Base-by-base conservation (phyloP, 2,329 filamentous ascomycete genomes). In the Apiospora rasikravindrae region DNA sequence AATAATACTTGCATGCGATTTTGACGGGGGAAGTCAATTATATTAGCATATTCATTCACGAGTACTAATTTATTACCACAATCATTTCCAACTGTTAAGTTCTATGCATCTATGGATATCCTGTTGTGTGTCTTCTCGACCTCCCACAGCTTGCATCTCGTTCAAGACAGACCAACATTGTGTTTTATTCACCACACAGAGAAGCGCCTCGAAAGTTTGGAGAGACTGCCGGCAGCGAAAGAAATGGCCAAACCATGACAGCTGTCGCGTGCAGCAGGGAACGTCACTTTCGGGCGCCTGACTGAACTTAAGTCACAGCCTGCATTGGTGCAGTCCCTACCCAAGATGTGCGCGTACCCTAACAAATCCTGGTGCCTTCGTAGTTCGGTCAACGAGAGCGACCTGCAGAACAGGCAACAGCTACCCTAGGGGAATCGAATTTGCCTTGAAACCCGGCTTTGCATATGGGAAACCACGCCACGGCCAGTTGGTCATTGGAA, bases 341-440 rank as follows among this genome's bases (percentile, higher is more conserved):
- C 33, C 33, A 19, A 47, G 42, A 37, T 10, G 33, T 29, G 57
- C 57, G 37, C 29, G 22, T 64, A n/a, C 33, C 53, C 22, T 61
- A 61, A 37, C 4, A 37, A 64, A 40, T n/a, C 2, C 4, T n/a
- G 57, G 37, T 40, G 57, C 57, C 57, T 64, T 40, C 10, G 57
- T 64, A 64, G 57, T 33, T 64, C 57, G 57, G 57, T 37, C 57
- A 64, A 64, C 57, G 51, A 57, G 26, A 57, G 26, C 51, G 57
- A n/a, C 57, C 33, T 37, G 33, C 57, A 40, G 33, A 64, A 40
- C 19, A 64, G 57, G 57, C 57, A 64, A 11, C 57, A 40, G 33
- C 53, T 37, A 61, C 29, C 29, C 29, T 37, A 61, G 19, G 53
- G 19, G n/a, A 10, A 7, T 22, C 8, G n/a, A 2, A 7, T 22